phyloP scores from a whole-genome alignment of 1,284 basidiomycete genomes.

The Paramarasmius palmivorus region DNA sequence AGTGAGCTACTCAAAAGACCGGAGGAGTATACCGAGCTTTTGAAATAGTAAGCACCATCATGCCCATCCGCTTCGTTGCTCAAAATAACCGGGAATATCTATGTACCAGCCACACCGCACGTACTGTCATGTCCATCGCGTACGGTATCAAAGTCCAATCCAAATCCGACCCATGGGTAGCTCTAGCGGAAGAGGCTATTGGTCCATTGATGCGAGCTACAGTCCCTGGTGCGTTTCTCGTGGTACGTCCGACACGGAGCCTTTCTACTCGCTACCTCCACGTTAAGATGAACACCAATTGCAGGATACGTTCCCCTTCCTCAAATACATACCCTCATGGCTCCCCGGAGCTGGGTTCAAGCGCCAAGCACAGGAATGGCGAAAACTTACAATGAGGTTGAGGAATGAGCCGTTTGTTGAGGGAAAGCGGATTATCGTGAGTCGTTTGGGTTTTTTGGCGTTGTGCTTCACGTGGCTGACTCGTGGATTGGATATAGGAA shows the following conservation, averaged over 20 bases:
- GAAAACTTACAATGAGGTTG: background rate
- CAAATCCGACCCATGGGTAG: background rate
- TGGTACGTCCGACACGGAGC: no score
- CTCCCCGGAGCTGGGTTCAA: slow-evolving; percentile 8
- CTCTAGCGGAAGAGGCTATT: background rate
- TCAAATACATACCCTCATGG: slow-evolving; percentile 3
- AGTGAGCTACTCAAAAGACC: slow-evolving; percentile 3
- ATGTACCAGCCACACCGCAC: background rate
- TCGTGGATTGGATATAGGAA: no score
- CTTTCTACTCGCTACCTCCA: no score
- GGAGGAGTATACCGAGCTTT: slow-evolving; percentile 8
- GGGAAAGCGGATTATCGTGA: slow-evolving; percentile 2
- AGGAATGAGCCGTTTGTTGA: background rate
- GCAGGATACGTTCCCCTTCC: background rate
- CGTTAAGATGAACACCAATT: no score
- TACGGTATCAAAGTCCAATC: background rate
- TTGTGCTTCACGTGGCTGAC: no score
- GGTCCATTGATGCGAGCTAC: background rate
- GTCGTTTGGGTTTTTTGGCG: background rate
- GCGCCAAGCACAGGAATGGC: background rate
- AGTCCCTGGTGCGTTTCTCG: background rate
- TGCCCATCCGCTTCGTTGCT: background rate
- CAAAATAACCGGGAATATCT: no score
- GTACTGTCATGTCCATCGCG: background rate
- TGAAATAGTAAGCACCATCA: background rate